Evolutionary conservation across 176 grass and related monocot genomes (phyloP), one percentile per base, ranked within the genome.

Genomic region (Zea luxurians): DNA sequence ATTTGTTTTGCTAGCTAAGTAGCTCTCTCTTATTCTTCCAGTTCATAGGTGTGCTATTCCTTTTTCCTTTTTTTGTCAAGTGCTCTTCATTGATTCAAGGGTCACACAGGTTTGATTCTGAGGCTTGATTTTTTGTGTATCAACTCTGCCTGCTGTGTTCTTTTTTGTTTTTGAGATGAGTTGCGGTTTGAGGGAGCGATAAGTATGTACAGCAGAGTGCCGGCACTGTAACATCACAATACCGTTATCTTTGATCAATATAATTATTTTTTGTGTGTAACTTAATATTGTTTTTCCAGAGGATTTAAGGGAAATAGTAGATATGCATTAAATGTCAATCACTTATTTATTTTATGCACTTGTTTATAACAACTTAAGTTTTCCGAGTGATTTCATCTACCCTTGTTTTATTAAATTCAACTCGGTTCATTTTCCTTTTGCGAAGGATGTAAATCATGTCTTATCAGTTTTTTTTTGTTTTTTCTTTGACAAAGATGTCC

Each of bases 121-220:
- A 90, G 87, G 84, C 87, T 89, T 87, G 70, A 68, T 27, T 34
- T 47, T 84, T 74, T 90, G 79, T 88, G 64, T 76, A 58, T 58
- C 60, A 74, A 69, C 41, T 58, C 57, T 48, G 27, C 68, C 53
- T 77, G 46, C 34, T 82, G 13, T 78, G 49, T 63, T 81, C 49
- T 58, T 79, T 91, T 85, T 76, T 2, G 0, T 10, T 76, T 72
- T 83, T 68, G 79, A 78, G 82, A 61, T 79, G 61, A 66, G 70
- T 81, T 62, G 68, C 64, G 49, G 75, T 72, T 58, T 75, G 78
- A 90, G 75, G 61, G 62, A 84, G 75, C 62, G 71, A 78, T 20
- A 78, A 74, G 18, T 78, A 62, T 93, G 90, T 93, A 87, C 71
- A 93, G 84, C 67, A 80, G 64, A 87, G 80, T 74, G 62, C 43